Percentiles rank a stretch among this genome's conserved stretches.
Evolutionary conservation across 345 rosid species (phyloP).

Genomic region (Euphorbia peplus): DNA sequence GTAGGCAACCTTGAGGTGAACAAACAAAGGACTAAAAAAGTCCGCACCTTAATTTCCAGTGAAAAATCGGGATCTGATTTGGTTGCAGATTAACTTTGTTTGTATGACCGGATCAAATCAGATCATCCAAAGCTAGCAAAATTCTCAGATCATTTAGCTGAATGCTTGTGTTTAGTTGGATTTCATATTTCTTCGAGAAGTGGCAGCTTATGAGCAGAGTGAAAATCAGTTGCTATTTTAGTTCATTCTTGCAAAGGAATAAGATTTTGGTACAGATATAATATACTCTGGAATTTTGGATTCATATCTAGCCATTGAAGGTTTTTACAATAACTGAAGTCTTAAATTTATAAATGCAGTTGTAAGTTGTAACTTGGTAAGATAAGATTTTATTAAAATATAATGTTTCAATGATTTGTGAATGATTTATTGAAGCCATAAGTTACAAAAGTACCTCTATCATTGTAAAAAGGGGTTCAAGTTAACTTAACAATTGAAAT

Average conservation of each 20-base stretch:
- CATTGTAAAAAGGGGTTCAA: no score
- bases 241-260: neutral
- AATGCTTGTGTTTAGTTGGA: neutral
- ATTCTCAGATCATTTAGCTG: neutral
- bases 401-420: no score
- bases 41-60: neutral
- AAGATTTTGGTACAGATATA: neutral
- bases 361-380: no score
- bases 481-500: no score
- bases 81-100: neutral
- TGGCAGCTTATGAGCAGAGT: neutral
- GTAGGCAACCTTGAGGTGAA: constrained; percentile 14
- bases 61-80: constrained; percentile 2
- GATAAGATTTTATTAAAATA: no score
- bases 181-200: constrained; percentile 4
- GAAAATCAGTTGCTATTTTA: neutral
- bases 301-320: no score
- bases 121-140: neutral
- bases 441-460: no score
- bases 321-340: no score
- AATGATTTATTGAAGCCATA: no score
- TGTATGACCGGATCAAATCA: neutral
- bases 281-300: no score
- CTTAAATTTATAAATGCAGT: no score
- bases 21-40: neutral